Evolutionary conservation across 805 yeast genomes (phyloP).

Genomic region (Lipomyces japonicus): DNA sequence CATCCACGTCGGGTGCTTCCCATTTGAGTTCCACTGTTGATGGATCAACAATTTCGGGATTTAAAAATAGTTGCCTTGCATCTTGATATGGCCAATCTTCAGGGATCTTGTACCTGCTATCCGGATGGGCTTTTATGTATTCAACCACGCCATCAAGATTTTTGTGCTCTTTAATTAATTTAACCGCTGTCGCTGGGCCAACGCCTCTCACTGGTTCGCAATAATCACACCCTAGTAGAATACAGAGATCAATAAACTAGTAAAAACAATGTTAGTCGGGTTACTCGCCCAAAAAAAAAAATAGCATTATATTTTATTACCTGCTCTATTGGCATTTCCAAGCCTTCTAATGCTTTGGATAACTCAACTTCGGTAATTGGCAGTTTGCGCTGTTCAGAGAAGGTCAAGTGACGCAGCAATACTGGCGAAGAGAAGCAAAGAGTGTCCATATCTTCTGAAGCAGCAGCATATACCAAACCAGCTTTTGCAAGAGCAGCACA

Average conservation of each 20-base stretch:
- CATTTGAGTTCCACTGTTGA: slow-evolving; percentile 70
- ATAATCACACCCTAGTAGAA: slow-evolving; percentile 92
- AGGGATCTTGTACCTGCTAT: slow-evolving; percentile 76
- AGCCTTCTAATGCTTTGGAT: slow-evolving; percentile 63
- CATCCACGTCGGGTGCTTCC: slow-evolving; percentile 84
- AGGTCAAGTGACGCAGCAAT: slow-evolving; percentile 83
- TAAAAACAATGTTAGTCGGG: no score
- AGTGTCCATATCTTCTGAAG: slow-evolving; percentile 99
- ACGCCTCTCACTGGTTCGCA: slow-evolving; percentile 93
- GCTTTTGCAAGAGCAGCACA: slow-evolving; percentile 88
- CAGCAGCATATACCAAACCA: slow-evolving; percentile 92
- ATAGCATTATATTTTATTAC: background rate
- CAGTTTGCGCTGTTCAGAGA: slow-evolving; percentile 87
- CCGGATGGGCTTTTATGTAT: slow-evolving; percentile 47
- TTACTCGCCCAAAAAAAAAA: background rate
- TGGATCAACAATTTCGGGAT: slow-evolving; percentile 73
- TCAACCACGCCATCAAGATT: slow-evolving; percentile 70
- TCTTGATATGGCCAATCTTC: slow-evolving; percentile 92
- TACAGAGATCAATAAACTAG: slow-evolving; percentile 87
- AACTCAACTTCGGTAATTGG: slow-evolving; percentile 83
- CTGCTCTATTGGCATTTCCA: slow-evolving; percentile 44
- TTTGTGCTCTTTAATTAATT: slow-evolving; percentile 80
- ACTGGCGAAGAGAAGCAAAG: slow-evolving; percentile 84
- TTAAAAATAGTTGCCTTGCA: slow-evolving; percentile 75
- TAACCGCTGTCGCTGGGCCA: slow-evolving; percentile 92